Percentiles rank a stretch among this genome's conserved stretches.
Evolutionary conservation across 495 filamentous ascomycete species (phyloP).

Genomic region (Aspergillus saccharolyticus): DNA sequence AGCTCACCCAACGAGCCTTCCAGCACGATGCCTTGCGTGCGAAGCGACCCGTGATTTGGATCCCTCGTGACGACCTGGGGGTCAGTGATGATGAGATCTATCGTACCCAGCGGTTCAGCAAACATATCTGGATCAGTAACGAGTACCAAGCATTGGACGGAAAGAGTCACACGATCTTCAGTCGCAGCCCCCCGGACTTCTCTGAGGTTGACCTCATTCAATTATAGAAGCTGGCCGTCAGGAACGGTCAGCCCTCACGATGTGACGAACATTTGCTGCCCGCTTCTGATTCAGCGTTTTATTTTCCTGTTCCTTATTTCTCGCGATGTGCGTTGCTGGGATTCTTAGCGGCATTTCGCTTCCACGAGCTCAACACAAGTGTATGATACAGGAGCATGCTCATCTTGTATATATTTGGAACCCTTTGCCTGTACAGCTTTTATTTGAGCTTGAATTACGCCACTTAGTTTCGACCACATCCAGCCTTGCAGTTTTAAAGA

Average conservation of each 20-base stretch:
- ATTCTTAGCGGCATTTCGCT: not conserved
- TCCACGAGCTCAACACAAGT: not conserved
- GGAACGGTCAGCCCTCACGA: not conserved
- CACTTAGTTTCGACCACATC: not conserved
- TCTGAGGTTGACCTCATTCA: slow-evolving; percentile 85
- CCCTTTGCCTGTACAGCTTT: not conserved
- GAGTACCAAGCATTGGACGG: slow-evolving; percentile 82
- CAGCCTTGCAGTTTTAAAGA: not conserved
- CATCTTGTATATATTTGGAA: not conserved
- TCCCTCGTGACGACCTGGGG: slow-evolving; percentile 86
- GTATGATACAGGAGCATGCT: not conserved
- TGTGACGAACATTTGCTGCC: not conserved
- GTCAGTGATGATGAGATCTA: slow-evolving; percentile 87
- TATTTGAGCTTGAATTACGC: not conserved
- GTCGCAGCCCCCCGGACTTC: slow-evolving; percentile 86
- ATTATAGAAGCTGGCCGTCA: slow-evolving; percentile 41
- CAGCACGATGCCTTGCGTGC: slow-evolving; percentile 85
- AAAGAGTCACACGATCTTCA: slow-evolving; percentile 80
- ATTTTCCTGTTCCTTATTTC: not conserved
- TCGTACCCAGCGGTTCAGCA: slow-evolving; percentile 68
- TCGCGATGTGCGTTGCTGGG: not conserved
- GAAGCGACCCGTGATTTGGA: slow-evolving; percentile 85
- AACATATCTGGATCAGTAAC: slow-evolving; percentile 91
- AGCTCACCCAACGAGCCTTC: slow-evolving; percentile 82
- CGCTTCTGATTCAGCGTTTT: not conserved